phyloP scores from a whole-genome alignment of 2,329 filamentous ascomycete genomes.

The Hymenoscyphus linearis region DNA sequence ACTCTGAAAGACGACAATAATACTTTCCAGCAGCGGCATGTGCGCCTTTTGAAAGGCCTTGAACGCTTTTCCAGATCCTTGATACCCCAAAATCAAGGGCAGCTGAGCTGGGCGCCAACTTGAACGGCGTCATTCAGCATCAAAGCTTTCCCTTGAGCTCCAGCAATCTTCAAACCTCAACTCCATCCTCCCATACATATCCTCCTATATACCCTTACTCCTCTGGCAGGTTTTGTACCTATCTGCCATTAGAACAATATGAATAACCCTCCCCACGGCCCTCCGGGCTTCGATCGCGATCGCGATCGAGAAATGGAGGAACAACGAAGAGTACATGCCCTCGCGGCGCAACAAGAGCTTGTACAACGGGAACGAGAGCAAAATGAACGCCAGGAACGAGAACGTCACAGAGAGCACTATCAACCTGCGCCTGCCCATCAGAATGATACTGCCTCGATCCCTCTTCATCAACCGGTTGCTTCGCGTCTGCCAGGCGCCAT shows the following conservation, averaged over 20 bases:
- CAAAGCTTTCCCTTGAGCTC: constrained; percentile 6
- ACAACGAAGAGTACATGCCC: constrained; percentile 49
- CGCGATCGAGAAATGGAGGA: constrained; percentile 43
- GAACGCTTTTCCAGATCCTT: background rate
- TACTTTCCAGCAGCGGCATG: background rate
- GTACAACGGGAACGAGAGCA: constrained; percentile 44
- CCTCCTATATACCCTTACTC: background rate
- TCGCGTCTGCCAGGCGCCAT: constrained; percentile 75
- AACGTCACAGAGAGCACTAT: constrained; percentile 59
- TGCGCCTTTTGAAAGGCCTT: background rate
- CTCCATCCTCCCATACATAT: background rate
- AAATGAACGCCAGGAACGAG: constrained; percentile 45
- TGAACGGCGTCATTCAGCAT: background rate
- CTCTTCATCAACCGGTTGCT: constrained; percentile 91
- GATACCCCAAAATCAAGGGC: background rate
- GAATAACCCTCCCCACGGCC: constrained; percentile 31
- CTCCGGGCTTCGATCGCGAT: constrained; percentile 29
- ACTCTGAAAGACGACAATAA: background rate
- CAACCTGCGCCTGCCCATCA: constrained; percentile 69
- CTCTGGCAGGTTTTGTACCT: background rate
- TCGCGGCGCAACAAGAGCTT: constrained; percentile 49
- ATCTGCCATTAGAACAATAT: constrained; percentile 11
- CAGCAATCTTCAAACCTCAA: background rate
- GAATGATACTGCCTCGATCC: constrained; percentile 80
- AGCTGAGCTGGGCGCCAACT: constrained; percentile 1